Evolutionary conservation across 192 early-diverging fungal species (phyloP), one percentile per base, ranked within the genome.

Genomic region (Backusella liffmaniae): DNA sequence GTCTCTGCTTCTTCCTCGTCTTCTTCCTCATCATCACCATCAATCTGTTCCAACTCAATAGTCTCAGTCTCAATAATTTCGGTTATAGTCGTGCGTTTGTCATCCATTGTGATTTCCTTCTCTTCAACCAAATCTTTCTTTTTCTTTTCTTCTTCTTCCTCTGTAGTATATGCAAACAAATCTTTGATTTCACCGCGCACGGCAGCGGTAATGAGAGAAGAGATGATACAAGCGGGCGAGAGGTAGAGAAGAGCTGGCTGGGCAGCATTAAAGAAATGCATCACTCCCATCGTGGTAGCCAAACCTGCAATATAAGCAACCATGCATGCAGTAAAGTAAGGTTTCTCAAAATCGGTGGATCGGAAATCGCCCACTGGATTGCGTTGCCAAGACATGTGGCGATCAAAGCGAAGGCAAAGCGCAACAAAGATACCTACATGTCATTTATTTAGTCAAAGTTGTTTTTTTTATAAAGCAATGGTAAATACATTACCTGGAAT

Each of bases 181-280:
- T 85, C 86, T 41, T 82, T 86, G 39, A 95, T 46, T 83, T 95
- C 91, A 73, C 93, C 92, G 46, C 93, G 91, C 23, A 79, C 75
- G 32, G 83, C 67, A 8, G 88, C 94, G 13, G 87, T 90, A 5
- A 90, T 30, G 29, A 98, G 75, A 4, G 92, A 90, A 5, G 96
- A 95, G 6, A 98, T 70, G 68, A 95, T 98, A 77, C 97, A 99
- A 1, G 97, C 97, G 0, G 97, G 97, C 2, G 97, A 98, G 53
- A 99, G 90, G 75, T 99, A 99, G 59, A 99, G 86, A 9, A 99
- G 85, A 6, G 97, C 97, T 4, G 97, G 97, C 88, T 99, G 97
- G 5, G 97, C 97, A 13, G 95, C 93, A 81, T 97, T 88, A 88
- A 98, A 99, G 29, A 88, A 88, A 79, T 99, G 97, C 96, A 99